Percentiles rank a stretch among this genome's conserved stretches.
These are phyloP conservation scores for Chiua virens DNA, from an alignment of 768 basidiomycete species.

Conservation along the genomic window DNA sequence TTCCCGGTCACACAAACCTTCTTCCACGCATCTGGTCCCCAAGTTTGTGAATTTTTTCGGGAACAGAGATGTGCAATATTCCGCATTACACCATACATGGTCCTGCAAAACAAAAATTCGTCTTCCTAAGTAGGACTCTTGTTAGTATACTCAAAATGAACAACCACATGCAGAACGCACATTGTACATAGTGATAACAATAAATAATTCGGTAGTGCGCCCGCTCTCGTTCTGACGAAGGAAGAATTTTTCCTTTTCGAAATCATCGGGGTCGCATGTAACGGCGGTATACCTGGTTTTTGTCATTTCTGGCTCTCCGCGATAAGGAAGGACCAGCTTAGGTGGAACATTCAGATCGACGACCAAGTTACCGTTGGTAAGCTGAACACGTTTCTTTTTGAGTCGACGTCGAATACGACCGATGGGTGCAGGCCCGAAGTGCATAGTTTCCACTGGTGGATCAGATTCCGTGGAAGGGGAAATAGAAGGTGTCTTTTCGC, in stretches of 20 bases:
- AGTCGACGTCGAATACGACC: constrained; percentile 77
- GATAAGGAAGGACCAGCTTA: constrained; percentile 72
- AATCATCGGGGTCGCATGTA: constrained; percentile 93
- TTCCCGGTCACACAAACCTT: constrained; percentile 50
- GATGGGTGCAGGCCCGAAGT: constrained; percentile 86
- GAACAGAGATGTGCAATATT: constrained; percentile 81
- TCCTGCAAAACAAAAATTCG: constrained; percentile 88
- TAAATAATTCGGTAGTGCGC: constrained; percentile 85
- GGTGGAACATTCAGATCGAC: constrained; percentile 83
- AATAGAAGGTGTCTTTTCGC: constrained; percentile 26
- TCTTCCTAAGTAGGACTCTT: constrained; percentile 55
- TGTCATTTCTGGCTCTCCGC: constrained; percentile 70
- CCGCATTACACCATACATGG: constrained; percentile 92
- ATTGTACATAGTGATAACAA: constrained; percentile 97
- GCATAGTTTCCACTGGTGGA: constrained; percentile 62
- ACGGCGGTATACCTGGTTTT: constrained; percentile 83
- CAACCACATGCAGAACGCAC: constrained; percentile 46
- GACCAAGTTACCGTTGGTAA: constrained; percentile 88
- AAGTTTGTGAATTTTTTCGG: constrained; percentile 88
- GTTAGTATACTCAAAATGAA: constrained; percentile 12
- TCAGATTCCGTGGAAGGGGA: constrained; percentile 42
- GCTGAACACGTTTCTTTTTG: constrained; percentile 77
- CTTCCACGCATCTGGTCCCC: constrained; percentile 97
- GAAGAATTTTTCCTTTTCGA: constrained; percentile 79
- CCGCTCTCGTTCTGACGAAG: constrained; percentile 80